These are phyloP conservation scores for Termitomyces sp. DNA, from an alignment of 768 basidiomycete genomes.

Conservation along the genomic window DNA sequence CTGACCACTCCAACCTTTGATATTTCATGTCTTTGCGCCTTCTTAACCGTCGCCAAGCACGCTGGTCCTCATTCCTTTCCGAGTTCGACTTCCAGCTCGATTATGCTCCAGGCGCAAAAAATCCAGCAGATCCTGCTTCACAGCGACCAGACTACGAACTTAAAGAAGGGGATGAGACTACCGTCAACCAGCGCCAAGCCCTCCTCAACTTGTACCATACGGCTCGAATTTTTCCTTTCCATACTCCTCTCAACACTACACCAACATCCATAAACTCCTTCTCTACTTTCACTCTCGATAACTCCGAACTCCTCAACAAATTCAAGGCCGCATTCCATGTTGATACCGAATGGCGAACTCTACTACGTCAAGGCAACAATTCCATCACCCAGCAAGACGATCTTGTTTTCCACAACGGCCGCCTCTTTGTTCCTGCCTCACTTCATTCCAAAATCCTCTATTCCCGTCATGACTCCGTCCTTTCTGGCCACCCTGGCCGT, in stretches of 20 bases:
- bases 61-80: not conserved
- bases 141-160: not conserved
- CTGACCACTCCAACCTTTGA: not conserved
- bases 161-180: not conserved
- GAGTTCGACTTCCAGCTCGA: not conserved
- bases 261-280: not conserved
- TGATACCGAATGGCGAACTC: not conserved
- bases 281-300: slow-evolving; percentile 11
- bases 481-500: no score
- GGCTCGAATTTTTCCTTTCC: slow-evolving; percentile 17
- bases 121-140: not conserved
- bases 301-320: slow-evolving; percentile 20
- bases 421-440: slow-evolving; percentile 15
- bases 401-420: slow-evolving; percentile 21
- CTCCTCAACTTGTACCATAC: slow-evolving; percentile 19
- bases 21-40: not conserved
- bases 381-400: slow-evolving; percentile 8
- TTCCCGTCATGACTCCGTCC: slow-evolving; percentile 30
- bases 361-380: not conserved
- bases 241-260: not conserved
- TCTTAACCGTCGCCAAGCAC: not conserved
- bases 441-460: slow-evolving; percentile 5
- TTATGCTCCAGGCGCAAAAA: not conserved
- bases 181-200: not conserved
- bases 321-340: slow-evolving; percentile 18